A percentile compares a stretch with the other conserved stretches of the same genome.
Conservation (phyloP, 2,329 filamentous ascomycete species). For the Hymenoscyphus scutula region DNA sequence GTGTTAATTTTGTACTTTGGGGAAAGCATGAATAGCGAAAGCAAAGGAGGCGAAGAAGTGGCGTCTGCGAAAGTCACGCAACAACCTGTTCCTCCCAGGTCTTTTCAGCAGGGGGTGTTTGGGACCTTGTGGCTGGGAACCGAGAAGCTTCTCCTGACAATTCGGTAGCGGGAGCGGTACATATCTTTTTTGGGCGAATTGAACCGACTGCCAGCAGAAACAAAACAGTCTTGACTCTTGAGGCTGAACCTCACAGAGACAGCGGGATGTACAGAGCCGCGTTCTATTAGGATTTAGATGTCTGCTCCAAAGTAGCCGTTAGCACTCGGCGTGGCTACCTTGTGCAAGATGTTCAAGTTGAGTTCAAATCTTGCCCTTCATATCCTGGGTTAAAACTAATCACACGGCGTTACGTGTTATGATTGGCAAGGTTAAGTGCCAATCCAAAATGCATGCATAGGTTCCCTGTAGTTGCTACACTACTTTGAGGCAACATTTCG, state of each 20-base stretch:
- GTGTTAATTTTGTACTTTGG: background rate
- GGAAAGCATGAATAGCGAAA: background rate
- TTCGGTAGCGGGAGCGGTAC: conserved; percentile 5
- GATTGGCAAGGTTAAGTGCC: background rate
- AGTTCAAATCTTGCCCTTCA: background rate
- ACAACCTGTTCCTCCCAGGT: background rate
- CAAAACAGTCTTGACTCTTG: conserved; percentile 1
- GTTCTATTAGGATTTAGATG: background rate
- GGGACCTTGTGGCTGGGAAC: conserved; percentile 1
- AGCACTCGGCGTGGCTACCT: background rate
- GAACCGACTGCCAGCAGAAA: conserved; percentile 6
- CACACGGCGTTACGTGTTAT: background rate
- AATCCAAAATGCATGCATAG: background rate
- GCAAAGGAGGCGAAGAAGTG: background rate
- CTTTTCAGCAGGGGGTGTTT: background rate
- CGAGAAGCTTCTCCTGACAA: background rate
- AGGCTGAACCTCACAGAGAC: background rate
- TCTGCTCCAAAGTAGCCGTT: background rate
- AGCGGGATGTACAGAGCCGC: background rate
- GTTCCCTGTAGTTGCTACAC: background rate
- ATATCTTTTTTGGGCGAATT: background rate
- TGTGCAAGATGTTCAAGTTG: background rate
- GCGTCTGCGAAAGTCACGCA: background rate
- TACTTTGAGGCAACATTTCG: background rate
- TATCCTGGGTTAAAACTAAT: background rate